Base-by-base conservation (phyloP, 352 stramenopile genomes). In the Phytophthora hybrid region DNA sequence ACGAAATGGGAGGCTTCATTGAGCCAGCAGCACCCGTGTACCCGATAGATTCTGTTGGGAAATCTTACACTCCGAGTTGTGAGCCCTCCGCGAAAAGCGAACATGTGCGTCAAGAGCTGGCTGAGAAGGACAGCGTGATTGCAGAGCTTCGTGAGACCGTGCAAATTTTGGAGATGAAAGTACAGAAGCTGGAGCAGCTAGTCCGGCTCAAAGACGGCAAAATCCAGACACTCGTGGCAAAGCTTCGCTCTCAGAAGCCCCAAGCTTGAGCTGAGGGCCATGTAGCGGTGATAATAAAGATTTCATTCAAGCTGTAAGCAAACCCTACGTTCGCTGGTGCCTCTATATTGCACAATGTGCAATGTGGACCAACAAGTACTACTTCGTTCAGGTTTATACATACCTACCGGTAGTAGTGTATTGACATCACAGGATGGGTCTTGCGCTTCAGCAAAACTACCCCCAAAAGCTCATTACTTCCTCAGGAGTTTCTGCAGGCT, bases 111-210 rank as follows among this genome's bases (percentile, higher is more conserved):
- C 71, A 79, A 53, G 81, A 92, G 55, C 53, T 95, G 32, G 56
- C 70, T 14, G 88, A 96, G 71, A 93, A 89, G 62, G 95, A 85
- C 78, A 95, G 81, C 47, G 89, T 82, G 16, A 97, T 98, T 46
- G 63, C 74, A 13, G 92, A 98, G 62, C 78, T 98, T 19, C 80
- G 86, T 21, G 94, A 98, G 72, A 98, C 91, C 11, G 89, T 97
- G 39, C 86, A 95, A 78, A 98, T 99, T 46, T 73, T 99, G 19
- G 93, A 98, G 69, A 93, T 98, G 75, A 99, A 99, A 80, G 90
- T 98, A 21, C 84, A 96, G 55, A 98, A 98, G 76, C 82, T 99
- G 18, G 96, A 99, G 82, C 95, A 99, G 79, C 84, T 99, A 23
- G 85, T 99, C 16, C 89, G 93, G 4, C 78, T 98, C 2, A 99